Base-by-base conservation (phyloP, 306 rosid species). In the Begonia masoniana region DNA sequence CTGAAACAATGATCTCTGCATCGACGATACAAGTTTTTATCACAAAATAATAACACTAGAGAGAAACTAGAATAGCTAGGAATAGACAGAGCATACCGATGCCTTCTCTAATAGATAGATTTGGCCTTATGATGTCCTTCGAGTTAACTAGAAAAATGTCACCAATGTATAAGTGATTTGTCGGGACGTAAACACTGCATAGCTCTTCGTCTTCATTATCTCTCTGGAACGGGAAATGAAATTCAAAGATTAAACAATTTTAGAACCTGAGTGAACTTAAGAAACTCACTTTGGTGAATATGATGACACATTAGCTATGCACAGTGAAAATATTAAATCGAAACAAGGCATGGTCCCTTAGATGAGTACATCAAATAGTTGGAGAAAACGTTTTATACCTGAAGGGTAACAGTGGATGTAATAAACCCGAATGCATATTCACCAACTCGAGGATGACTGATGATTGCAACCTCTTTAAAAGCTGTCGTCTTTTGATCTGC, bases 391-490 rank as follows among this genome's bases (percentile, higher is more conserved):
- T 5, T 31, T 31, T 7, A 31, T 62, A 84, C 95, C 93, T 88
- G 97, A 47, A 88, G 80, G 70, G 58, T 84, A 63, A 88, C 89
- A 16, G 89, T 82, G 45, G 97, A 88, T 16, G 94, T 88, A 53
- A 88, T 88, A 68, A 88, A 88, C 64, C 96, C 96, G 74, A 88
- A 88, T 42, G 95, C 95, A 84, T 88, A 88, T 80, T 88, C 95
- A 52, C 97, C 97, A 57, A 84, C 78, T 10, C 95, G 86, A 0
- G 92, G 96, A 47, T 87, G 96, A 61, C 82, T 81, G 57, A 87
- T 87, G 71, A 87, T 87, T 60, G 96, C 96, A 17, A 87, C 96
- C 70, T 87, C 96, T 74, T 87, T 87, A 57, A 87, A 87, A 54
- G 96, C 96, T 10, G 86, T 87, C 49, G 96, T 82, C 55, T 82